Base-by-base conservation (phyloP, 352 stramenopile genomes). In the Phytophthora cryptogea region DNA sequence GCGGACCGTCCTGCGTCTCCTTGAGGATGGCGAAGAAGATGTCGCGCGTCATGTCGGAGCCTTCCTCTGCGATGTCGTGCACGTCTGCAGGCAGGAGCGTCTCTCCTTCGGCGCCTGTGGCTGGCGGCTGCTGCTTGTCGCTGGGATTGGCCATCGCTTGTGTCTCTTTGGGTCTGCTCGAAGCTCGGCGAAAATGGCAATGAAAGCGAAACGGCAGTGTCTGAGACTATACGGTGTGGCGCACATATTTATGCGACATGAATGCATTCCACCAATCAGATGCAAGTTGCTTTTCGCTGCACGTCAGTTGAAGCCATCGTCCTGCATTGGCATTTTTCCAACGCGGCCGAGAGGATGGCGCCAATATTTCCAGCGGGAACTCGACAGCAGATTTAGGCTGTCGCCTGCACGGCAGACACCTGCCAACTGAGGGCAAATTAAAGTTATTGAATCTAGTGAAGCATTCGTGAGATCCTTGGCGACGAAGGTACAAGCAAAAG, bases 1-100 rank as follows among this genome's bases (percentile, higher is more conserved):
- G 41, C 27, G 60, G 54, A 3, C 74, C 72, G 39, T 83, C 66
- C 39, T 80, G 73, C 13, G 69, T 72, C 41, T 81, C 74, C 55
- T 76, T 77, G 54, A 86, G 63, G 56, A 86, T 80, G 58, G 76
- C 74, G 41, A 84, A 80, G 72, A 83, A 83, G 51, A 86, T 86
- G 61, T 86, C 76, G 53, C 76, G 74, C 59, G 76, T 86, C 74
- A 87, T 84, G 63, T 87, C 77, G 11, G 77, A 87, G 11, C 77
- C 77, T 60, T 87, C 77, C 47, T 81, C 76, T 1, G 59, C 41
- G 26, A 86, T 83, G 48, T 83, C 72, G 40, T 86, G 76, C 13
- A 84, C 63, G 46, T 82, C 72, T 2, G 63, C 63, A 17, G 69
- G 71, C 8, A 73, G 54, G 35, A 78, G 43, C 32, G 54, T 14